Conservation (phyloP, 352 stramenopile genomes). For the Globisporangium cystogenes region DNA sequence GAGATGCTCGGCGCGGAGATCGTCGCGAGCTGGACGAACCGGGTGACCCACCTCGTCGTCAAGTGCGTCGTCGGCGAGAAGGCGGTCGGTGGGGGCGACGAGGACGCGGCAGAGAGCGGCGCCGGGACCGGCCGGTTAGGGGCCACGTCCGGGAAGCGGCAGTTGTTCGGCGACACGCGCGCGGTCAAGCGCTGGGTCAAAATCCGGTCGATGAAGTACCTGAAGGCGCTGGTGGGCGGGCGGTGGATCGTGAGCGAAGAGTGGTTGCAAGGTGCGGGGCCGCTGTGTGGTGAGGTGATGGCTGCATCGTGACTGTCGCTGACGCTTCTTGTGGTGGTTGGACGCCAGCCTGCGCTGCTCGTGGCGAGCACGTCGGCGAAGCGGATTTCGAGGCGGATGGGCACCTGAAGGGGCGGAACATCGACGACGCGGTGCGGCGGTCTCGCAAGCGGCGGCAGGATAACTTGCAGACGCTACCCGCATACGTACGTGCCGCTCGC, state of each 20-base stretch:
- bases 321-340: slow-evolving; percentile 4
- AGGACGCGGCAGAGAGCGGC: slow-evolving; percentile 11
- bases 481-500: slow-evolving; percentile 2
- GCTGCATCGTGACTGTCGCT: neutral
- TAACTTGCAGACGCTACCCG: slow-evolving; percentile 20
- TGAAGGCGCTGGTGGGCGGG: slow-evolving; percentile 72
- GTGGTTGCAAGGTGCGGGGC: slow-evolving; percentile 55
- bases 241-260: slow-evolving; percentile 83
- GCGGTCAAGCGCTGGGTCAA: slow-evolving; percentile 61
- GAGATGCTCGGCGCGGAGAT: slow-evolving; percentile 37
- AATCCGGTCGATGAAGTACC: slow-evolving; percentile 82
- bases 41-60: slow-evolving; percentile 80
- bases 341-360: slow-evolving; percentile 31
- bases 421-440: slow-evolving; percentile 43
- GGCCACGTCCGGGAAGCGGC: slow-evolving; percentile 25
- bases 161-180: slow-evolving; percentile 32
- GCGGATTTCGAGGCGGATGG: slow-evolving; percentile 51
- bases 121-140: neutral
- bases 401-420: slow-evolving; percentile 47
- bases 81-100: slow-evolving; percentile 1
- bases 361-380: slow-evolving; percentile 35
- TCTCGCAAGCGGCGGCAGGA: slow-evolving; percentile 36
- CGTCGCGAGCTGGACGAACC: slow-evolving; percentile 39
- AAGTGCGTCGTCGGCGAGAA: slow-evolving; percentile 60
- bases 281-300: neutral